Base-by-base conservation (phyloP, 768 basidiomycete species). In the Tricholoma bakamatsutake region DNA sequence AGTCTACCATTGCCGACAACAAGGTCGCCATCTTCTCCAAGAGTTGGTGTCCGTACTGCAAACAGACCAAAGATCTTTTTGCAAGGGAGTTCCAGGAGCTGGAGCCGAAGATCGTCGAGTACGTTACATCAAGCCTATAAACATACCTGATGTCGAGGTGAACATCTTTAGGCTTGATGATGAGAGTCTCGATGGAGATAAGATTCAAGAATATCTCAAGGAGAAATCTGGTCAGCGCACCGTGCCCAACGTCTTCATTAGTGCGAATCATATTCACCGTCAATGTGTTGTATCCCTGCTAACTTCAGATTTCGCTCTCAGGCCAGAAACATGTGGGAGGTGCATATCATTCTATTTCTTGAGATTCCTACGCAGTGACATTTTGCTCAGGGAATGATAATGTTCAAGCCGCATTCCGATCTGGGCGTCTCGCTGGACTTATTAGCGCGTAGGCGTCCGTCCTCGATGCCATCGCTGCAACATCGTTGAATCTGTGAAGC, bases 201-300 rank as follows among this genome's bases (percentile, higher is more conserved):
- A 64, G 0, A 88, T 92, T 54, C 90, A 93, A 64, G 62, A 69
- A 18, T 91, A 90, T 62, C 75, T 93, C 4, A 18, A 10, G 2
- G 53, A 78, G 61, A 86, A 83, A 77, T 88, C 87, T 0, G 77
- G 76, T 0, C 90, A 87, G 61, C 68, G 80, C 18, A 86, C 85
- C 10, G 90, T 93, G 5, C 90, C 90, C 30, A 88, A 83, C 64
- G 77, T 89, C 56, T 93, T 89, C 72, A 78, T 92, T 64, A 79
- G 87, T 89, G 57, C 76, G 77, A 50, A 15, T 37, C 37, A 37
- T 5, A 37, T 37, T 37, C 8, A 31, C 13, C 24, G 31, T 31
- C 33, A n/a, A 34, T 6, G 12, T 37, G 12, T 37, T 15, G 7
- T 49, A 33, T n/a, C 40, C 56, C 4, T n/a, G 12, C 13, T 18